Base-by-base conservation (phyloP, 495 filamentous ascomycete species). In the Eremomyces bilateralis region DNA sequence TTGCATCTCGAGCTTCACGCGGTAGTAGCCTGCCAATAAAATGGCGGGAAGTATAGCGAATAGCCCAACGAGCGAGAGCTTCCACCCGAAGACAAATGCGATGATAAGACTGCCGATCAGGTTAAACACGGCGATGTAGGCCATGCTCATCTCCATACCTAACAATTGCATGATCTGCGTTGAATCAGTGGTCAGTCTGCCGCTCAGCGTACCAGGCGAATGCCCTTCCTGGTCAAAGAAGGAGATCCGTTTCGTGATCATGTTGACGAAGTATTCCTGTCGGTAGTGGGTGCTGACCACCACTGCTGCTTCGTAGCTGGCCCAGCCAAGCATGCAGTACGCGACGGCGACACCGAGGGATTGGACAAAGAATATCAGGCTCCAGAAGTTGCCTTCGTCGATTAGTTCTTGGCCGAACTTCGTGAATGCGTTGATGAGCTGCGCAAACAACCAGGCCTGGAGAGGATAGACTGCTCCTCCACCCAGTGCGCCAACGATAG, bases 151-250 rank as follows among this genome's bases (percentile, higher is more conserved):
- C 16, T 49, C 41, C 3, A 36, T 41, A 20, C 43, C 29, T 36
- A 48, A 39, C 4, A 52, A 44, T 25, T 47, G 37, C 28, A 47
- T 35, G 18, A 52, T 15, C 17, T 41, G 39, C n/a, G 19, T 20
- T 4, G 49, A 21, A 28, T 52, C 49, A 11, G 31, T 25, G 24
- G 37, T 37, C 13, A 52, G 20, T 12, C 42, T 37, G 2, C 41
- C 37, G 6, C 47, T 48, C 21, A 52, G 41, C 20, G 44, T 31
- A 8, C 49, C 49, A 0, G 44, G 37, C 12, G 47, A 45, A 18
- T 50, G 40, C 1, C 42, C 49, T 25, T 52, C 47, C 6, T 28
- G 35, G 31, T 52, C 49, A 25, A 50, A 52, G 44, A 47, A 52
- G 1, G 41, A 20, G 4, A 52, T 45, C 3, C 38, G 42, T 20